A percentile compares a stretch with the other conserved stretches of the same genome.
Conservation (phyloP, 192 early-diverging fungal genomes). For the Backusella parvicylindrica region DNA sequence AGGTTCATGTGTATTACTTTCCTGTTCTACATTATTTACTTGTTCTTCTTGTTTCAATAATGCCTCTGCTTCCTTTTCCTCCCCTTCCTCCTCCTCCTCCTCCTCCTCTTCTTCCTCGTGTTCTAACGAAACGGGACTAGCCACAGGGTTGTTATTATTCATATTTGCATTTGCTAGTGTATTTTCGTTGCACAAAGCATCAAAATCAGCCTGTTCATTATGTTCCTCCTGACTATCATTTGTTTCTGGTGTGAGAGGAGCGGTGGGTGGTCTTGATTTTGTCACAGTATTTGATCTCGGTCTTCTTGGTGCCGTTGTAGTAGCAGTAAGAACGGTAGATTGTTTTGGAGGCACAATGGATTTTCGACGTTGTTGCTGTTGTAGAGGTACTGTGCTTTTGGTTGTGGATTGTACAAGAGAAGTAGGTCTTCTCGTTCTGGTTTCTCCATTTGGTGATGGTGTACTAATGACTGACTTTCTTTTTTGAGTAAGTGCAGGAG, state of each 20-base stretch:
- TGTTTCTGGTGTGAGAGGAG: constrained; percentile 4
- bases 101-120: constrained; percentile 24
- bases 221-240: constrained; percentile 24
- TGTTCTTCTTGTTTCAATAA: not conserved
- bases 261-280: constrained; percentile 2
- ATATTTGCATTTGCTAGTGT: constrained; percentile 14
- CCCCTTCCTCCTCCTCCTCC: constrained; percentile 12
- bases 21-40: not conserved
- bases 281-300: constrained; percentile 10
- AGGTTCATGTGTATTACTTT: not conserved
- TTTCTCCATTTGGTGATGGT: not conserved
- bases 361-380: constrained; percentile 1
- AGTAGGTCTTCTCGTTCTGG: not conserved
- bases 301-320: constrained; percentile 9
- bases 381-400: not conserved
- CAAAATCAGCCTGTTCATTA: constrained; percentile 31
- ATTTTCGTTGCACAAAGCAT: constrained; percentile 25
- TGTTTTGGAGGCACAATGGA: constrained; percentile 4
- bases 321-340: not conserved
- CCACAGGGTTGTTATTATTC: not conserved
- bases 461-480: not conserved
- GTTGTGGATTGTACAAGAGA: not conserved
- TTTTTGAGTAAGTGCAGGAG: not conserved
- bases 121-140: constrained; percentile 18
- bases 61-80: constrained; percentile 27